Conservation (phyloP, 31 red algal genomes). For the Endocladia muricata region DNA sequence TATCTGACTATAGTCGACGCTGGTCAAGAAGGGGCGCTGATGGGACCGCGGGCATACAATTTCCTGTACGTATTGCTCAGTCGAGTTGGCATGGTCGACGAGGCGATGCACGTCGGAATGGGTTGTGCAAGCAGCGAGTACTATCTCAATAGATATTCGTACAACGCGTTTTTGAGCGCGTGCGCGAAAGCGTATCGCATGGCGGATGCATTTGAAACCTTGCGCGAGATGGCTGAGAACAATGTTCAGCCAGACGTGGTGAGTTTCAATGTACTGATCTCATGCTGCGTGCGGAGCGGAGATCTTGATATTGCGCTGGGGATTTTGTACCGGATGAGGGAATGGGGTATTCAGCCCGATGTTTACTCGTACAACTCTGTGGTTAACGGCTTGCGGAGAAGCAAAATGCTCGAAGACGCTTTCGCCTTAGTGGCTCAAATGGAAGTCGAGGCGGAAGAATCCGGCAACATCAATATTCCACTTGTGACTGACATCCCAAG, state of each 20-base stretch:
- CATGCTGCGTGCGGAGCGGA: slow-evolving; percentile 52
- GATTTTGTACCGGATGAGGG: slow-evolving; percentile 58
- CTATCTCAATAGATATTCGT: slow-evolving; percentile 55
- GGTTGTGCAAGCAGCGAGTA: slow-evolving; percentile 26
- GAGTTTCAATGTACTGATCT: slow-evolving; percentile 68
- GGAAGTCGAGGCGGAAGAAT: slow-evolving; percentile 40
- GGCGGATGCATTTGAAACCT: slow-evolving; percentile 47
- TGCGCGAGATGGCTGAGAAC: slow-evolving; percentile 58
- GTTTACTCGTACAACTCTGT: slow-evolving; percentile 67
- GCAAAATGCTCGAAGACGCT: slow-evolving; percentile 60
- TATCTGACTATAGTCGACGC: neutral
- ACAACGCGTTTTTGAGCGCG: slow-evolving; percentile 70
- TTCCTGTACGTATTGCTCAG: slow-evolving; percentile 47
- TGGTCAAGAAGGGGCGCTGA: neutral
- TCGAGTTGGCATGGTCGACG: slow-evolving; percentile 35
- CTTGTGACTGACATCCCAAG: neutral
- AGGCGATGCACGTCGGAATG: slow-evolving; percentile 33
- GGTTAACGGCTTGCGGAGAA: slow-evolving; percentile 57
- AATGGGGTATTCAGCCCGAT: slow-evolving; percentile 60
- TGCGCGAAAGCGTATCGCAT: slow-evolving; percentile 44
- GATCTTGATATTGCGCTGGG: slow-evolving; percentile 61
- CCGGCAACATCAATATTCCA: neutral
- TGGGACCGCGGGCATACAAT: slow-evolving; percentile 46
- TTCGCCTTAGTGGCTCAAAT: slow-evolving; percentile 60
- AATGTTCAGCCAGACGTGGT: slow-evolving; percentile 66